A percentile compares a stretch with the other conserved stretches of the same genome.
Evolutionary conservation across 768 basidiomycete species (phyloP).

Genomic region (Naganishia randhawae): DNA sequence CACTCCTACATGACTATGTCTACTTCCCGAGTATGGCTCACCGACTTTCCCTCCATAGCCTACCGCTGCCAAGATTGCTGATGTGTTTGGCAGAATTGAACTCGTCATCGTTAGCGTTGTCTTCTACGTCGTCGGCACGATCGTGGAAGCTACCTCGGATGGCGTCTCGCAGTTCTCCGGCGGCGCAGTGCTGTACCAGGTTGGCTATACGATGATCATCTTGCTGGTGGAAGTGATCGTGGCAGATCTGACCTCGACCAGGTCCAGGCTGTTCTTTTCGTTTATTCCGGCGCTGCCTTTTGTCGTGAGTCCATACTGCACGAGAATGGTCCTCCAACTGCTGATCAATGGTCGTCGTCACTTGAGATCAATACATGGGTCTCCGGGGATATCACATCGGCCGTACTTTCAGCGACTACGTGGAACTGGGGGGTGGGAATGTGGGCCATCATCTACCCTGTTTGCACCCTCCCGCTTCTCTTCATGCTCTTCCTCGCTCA

Average conservation of each 20-base stretch:
- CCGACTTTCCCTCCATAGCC: not conserved
- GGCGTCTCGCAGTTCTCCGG: conserved; percentile 40
- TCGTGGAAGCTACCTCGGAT: conserved; percentile 41
- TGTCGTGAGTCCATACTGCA: conserved; percentile 22
- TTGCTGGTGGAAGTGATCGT: conserved; percentile 47
- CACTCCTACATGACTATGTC: no score
- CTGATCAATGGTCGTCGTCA: not conserved
- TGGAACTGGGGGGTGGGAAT: conserved; percentile 49
- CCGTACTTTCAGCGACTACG: conserved; percentile 33
- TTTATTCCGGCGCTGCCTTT: conserved; percentile 45
- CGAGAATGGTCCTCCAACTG: not conserved
- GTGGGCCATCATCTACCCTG: conserved; percentile 47
- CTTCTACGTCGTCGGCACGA: conserved; percentile 46
- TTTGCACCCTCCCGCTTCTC: conserved; percentile 32
- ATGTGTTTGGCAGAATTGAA: conserved; percentile 46
- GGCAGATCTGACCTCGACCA: conserved; percentile 43
- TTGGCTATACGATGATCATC: conserved; percentile 43
- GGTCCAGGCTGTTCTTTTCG: conserved; percentile 42
- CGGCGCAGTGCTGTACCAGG: conserved; percentile 45
- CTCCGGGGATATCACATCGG: conserved; percentile 36
- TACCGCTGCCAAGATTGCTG: conserved; percentile 41
- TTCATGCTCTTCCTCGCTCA: conserved; percentile 34
- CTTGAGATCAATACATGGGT: conserved; percentile 48
- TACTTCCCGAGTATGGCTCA: no score
- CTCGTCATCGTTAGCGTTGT: conserved; percentile 41